Conservation (phyloP, 1,284 basidiomycete genomes). For the Anthracocystis setariae region DNA sequence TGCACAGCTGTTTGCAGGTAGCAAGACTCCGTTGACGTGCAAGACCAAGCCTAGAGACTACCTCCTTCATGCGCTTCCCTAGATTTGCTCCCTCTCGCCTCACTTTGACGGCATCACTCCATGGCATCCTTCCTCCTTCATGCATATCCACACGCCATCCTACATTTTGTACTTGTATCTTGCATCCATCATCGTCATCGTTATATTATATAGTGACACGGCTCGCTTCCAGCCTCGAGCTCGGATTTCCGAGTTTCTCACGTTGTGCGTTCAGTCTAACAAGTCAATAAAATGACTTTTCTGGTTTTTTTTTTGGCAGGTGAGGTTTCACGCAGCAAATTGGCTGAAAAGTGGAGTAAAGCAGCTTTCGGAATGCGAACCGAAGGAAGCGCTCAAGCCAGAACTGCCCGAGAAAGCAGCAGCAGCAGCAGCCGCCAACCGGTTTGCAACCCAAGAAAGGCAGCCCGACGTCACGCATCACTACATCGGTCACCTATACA, state of each 20-base stretch:
- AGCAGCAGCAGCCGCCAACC: neutral
- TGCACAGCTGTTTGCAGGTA: conserved; percentile 52
- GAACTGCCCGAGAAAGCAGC: neutral
- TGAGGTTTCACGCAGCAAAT: conserved; percentile 23
- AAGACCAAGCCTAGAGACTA: conserved; percentile 57
- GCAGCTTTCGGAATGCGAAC: conserved; percentile 2
- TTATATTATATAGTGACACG: too few relatives aligned
- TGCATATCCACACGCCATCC: too few relatives aligned
- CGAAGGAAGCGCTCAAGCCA: conserved; percentile 16
- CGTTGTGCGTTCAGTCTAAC: too few relatives aligned
- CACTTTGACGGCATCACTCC: neutral
- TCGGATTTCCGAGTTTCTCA: neutral
- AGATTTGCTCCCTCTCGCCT: neutral
- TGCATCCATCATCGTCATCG: conserved; percentile 1
- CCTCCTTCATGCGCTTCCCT: conserved; percentile 42
- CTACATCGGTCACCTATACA: neutral
- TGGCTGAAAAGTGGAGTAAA: conserved; percentile 8
- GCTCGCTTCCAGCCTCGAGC: neutral
- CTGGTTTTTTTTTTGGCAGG: neutral
- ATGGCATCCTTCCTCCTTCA: neutral
- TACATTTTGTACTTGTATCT: conserved; percentile 32
- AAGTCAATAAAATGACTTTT: too few relatives aligned
- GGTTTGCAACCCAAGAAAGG: too few relatives aligned
- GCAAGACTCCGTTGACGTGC: conserved; percentile 41
- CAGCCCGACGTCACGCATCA: conserved; percentile 1